A percentile compares a stretch with the other conserved stretches of the same genome.
Evolutionary conservation across 768 basidiomycete genomes (phyloP).

Genomic region (Macrolepiota dolichaula): DNA sequence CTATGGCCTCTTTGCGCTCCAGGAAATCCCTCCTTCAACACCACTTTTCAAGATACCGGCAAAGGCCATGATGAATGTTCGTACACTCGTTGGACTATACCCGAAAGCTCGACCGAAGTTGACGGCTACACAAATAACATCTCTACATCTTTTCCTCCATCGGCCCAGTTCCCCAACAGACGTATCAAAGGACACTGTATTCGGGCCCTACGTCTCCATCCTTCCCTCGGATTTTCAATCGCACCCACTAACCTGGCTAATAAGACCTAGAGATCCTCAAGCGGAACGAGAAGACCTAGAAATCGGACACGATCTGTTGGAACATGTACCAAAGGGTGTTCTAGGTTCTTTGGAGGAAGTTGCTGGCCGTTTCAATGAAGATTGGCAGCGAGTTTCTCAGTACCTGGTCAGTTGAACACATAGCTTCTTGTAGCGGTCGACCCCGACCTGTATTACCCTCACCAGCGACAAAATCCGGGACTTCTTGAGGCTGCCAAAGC

Average conservation of each 20-base stretch:
- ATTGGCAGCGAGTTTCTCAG: conserved; percentile 50
- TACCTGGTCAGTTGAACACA: conserved; percentile 47
- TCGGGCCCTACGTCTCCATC: conserved; percentile 76
- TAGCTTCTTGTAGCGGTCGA: neutral
- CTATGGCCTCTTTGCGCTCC: conserved; percentile 61
- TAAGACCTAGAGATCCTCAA: conserved; percentile 21
- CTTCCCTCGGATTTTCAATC: conserved; percentile 69
- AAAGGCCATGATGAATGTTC: conserved; percentile 65
- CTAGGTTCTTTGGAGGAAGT: conserved; percentile 37
- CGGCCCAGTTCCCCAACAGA: conserved; percentile 37
- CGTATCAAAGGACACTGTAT: conserved; percentile 47
- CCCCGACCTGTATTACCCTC: conserved; percentile 10
- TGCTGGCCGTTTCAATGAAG: conserved; percentile 46
- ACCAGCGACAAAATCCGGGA: conserved; percentile 17
- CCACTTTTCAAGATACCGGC: conserved; percentile 71
- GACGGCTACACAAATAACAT: conserved; percentile 72
- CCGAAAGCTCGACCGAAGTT: conserved; percentile 34
- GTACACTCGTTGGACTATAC: conserved; percentile 64
- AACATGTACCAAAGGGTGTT: conserved; percentile 47
- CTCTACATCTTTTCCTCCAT: conserved; percentile 76
- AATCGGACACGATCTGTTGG: conserved; percentile 28
- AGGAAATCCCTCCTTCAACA: conserved; percentile 41
- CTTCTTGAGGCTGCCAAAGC: conserved; percentile 8
- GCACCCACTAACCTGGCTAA: conserved; percentile 83
- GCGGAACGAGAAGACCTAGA: neutral